phyloP scores from a whole-genome alignment of 1,284 basidiomycete species.

The Ustilago curta region DNA sequence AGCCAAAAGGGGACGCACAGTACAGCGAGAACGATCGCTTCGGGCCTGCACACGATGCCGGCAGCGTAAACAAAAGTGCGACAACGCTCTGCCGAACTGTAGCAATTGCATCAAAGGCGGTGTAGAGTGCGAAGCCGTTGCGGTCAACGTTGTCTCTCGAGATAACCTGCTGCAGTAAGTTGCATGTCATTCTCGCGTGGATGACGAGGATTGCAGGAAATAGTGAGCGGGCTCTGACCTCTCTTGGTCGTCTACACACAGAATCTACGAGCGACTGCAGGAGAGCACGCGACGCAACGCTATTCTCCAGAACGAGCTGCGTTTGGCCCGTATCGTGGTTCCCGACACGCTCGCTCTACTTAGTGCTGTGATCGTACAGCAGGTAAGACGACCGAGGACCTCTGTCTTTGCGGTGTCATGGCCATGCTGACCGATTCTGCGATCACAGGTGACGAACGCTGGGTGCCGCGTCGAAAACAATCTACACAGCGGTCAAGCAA shows the following conservation, averaged over 20 bases:
- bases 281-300: slow-evolving; percentile 28
- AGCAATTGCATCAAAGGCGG: slow-evolving; percentile 47
- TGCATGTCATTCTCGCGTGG: no score
- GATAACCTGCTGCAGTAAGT: slow-evolving; percentile 50
- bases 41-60: slow-evolving; percentile 47
- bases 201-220: background rate
- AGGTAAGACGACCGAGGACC: slow-evolving; percentile 10
- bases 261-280: slow-evolving; percentile 27
- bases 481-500: slow-evolving; percentile 6
- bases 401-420: background rate
- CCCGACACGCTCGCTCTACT: slow-evolving; percentile 22
- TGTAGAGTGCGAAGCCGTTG: slow-evolving; percentile 31
- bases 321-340: slow-evolving; percentile 16
- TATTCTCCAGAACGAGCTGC: slow-evolving; percentile 25
- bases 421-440: background rate
- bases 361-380: slow-evolving; percentile 18
- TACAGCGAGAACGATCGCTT: slow-evolving; percentile 30
- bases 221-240: background rate
- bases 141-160: slow-evolving; percentile 27
- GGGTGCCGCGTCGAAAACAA: background rate
- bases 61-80: slow-evolving; percentile 48
- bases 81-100: slow-evolving; percentile 41
- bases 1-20: background rate
- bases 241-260: background rate
- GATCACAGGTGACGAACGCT: background rate